Conservation (phyloP, 306 rosid genomes). For the Betula pendula region DNA sequence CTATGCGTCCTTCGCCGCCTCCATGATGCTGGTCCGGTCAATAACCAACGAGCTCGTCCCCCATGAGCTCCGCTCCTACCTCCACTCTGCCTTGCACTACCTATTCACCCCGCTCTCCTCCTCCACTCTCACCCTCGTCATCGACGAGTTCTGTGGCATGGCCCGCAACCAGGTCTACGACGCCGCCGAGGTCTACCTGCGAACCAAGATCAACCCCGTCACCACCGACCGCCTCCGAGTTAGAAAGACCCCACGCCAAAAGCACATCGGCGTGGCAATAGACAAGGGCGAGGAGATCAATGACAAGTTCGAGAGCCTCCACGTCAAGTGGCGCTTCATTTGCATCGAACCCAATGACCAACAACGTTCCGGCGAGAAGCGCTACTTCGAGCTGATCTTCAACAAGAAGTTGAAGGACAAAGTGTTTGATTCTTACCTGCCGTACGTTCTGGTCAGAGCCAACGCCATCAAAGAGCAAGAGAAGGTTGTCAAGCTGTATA, state of each 20-base stretch:
- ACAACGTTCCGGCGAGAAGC: too few species aligned
- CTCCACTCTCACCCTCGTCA: slow-evolving; percentile 33
- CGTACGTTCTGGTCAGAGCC: not conserved
- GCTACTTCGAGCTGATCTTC: not conserved
- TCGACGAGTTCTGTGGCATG: slow-evolving; percentile 30
- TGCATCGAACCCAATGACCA: too few species aligned
- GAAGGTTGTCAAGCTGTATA: not conserved
- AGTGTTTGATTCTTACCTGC: not conserved
- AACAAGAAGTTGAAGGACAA: not conserved
- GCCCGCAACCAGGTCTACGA: slow-evolving; percentile 40
- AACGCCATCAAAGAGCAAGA: not conserved
- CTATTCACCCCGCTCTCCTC: slow-evolving; percentile 34
- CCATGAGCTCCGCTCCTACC: slow-evolving; percentile 25
- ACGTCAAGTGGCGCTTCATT: too few species aligned
- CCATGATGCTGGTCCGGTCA: slow-evolving; percentile 40
- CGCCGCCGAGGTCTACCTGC: slow-evolving; percentile 39
- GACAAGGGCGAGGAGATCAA: too few species aligned
- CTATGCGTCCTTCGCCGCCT: slow-evolving; percentile 37
- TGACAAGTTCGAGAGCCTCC: too few species aligned
- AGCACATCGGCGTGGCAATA: too few species aligned
- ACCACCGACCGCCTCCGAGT: too few species aligned
- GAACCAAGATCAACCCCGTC: slow-evolving; percentile 21
- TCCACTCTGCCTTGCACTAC: slow-evolving; percentile 16
- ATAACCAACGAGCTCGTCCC: slow-evolving; percentile 40
- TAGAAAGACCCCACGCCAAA: too few species aligned